Base-by-base conservation (phyloP, 352 stramenopile genomes). In the Pythium folliculosum region DNA sequence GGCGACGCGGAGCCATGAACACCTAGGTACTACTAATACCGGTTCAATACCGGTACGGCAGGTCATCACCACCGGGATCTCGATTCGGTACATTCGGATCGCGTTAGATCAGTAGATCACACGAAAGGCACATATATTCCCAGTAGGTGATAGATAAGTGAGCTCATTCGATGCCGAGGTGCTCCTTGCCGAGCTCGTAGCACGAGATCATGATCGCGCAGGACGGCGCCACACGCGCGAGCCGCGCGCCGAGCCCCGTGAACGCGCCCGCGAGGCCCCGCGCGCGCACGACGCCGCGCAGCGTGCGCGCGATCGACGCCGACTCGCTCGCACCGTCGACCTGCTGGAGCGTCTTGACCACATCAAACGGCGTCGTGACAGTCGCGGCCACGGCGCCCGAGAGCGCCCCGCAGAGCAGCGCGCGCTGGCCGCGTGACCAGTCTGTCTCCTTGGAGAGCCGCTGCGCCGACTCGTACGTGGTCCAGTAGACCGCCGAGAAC, bases 401-500 rank as follows among this genome's bases (percentile, higher is more conserved):
- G 1, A 87, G 65, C 10, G 91, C 86, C 8, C 96, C 95, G 71
- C 89, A 91, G 0, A 86, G 54, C 55, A 99, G 96, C 17, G 94
- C 82, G 55, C 86, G 80, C 52, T 96, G 75, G 12, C 73, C 78
- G 22, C 89, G 69, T 19, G 82, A 81, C 25, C 91, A 49, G 2
- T 69, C 65, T 2, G 43, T 50, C 35, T 61, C 60, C 1, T 10
- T 58, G 4, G 16, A 22, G 6, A 83, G 47, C 4, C 61, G 63
- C 67, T 91, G 78, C 9, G 96, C 83, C 19, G 79, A 69, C 76
- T 99, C 96, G 63, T 98, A 94, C 32, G 77, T 89, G 9, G 90
- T 85, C 94, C 94, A 99, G 71, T 99, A 99, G 38, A 99, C 91
- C 0, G 90, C 95, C 9, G 81, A 96, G 69, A 99, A 99, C 5